Percentiles rank a stretch among this genome's conserved stretches.
These are phyloP conservation scores for Stellera chamaejasme DNA, from an alignment of 345 rosid species.

Conservation along the genomic window DNA sequence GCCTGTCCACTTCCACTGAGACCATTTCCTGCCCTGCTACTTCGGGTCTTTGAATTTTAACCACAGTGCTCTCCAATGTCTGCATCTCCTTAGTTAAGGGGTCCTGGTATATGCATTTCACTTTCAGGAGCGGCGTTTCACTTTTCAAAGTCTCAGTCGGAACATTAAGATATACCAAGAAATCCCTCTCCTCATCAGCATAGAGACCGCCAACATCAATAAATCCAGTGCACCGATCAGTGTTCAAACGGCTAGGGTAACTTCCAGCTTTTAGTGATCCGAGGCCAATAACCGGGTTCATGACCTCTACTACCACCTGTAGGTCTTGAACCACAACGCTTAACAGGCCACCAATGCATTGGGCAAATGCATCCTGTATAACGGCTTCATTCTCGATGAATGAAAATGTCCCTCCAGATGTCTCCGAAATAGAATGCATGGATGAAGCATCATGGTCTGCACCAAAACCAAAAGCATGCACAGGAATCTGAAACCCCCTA, in stretches of 20 bases:
- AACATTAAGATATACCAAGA: slow-evolving; percentile 68
- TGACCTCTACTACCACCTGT: slow-evolving; percentile 52
- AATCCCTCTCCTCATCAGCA: slow-evolving; percentile 92
- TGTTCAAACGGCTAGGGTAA: slow-evolving; percentile 42
- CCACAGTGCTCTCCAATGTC: slow-evolving; percentile 44
- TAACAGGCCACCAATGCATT: slow-evolving; percentile 93
- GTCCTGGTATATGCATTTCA: slow-evolving; percentile 71
- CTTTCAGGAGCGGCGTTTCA: slow-evolving; percentile 54
- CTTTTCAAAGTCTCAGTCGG: slow-evolving; percentile 39
- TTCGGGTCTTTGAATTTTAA: slow-evolving; percentile 56
- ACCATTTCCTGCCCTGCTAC: slow-evolving; percentile 31
- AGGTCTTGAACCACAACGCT: slow-evolving; percentile 92
- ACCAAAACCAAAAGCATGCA: slow-evolving; percentile 94
- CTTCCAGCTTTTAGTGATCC: slow-evolving; percentile 74
- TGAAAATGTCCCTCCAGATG: slow-evolving; percentile 90
- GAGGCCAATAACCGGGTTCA: slow-evolving; percentile 39
- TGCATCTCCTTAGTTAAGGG: slow-evolving; percentile 59
- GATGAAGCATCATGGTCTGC: slow-evolving; percentile 86
- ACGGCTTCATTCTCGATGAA: slow-evolving; percentile 84
- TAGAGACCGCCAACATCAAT: slow-evolving; percentile 84
- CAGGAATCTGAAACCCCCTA: slow-evolving; percentile 71
- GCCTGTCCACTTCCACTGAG: slow-evolving; percentile 91
- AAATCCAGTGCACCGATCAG: slow-evolving; percentile 39
- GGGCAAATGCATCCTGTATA: slow-evolving; percentile 97
- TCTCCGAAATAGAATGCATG: slow-evolving; percentile 89